phyloP scores from a whole-genome alignment of 139 green algal genomes.

The Tetraselmis chui region DNA sequence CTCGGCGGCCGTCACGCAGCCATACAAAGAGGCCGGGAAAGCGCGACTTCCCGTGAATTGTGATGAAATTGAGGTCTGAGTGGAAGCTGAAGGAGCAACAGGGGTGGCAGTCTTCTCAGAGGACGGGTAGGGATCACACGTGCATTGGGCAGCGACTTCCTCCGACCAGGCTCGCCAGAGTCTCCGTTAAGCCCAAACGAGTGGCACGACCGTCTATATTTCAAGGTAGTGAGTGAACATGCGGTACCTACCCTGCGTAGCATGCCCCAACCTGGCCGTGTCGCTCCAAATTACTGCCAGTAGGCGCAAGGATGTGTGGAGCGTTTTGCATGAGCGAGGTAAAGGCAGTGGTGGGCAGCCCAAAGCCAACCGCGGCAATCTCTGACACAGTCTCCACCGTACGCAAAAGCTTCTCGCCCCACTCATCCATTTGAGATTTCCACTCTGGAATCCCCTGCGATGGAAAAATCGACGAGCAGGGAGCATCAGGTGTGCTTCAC shows the following conservation, averaged over 20 bases:
- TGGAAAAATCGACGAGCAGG: no score
- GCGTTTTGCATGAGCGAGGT: constrained; percentile 60
- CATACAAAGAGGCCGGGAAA: constrained; percentile 71
- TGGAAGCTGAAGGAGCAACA: constrained; percentile 74
- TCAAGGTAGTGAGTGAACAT: no score
- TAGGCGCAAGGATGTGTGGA: constrained; percentile 87
- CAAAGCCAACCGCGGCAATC: constrained; percentile 61
- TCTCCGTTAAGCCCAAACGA: no score
- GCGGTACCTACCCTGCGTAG: constrained; percentile 39
- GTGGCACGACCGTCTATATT: no score
- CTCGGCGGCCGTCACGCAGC: constrained; percentile 61
- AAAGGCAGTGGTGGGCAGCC: constrained; percentile 55
- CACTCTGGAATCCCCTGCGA: constrained; percentile 68
- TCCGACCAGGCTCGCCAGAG: no score
- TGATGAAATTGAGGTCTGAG: constrained; percentile 92
- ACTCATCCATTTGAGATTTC: constrained; percentile 67
- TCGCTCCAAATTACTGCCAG: constrained; percentile 62
- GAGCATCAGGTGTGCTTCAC: no score
- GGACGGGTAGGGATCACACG: no score
- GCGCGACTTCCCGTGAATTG: constrained; percentile 73
- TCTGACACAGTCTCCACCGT: constrained; percentile 42
- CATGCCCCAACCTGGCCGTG: constrained; percentile 54
- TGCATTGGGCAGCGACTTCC: no score
- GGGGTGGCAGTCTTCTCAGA: no score
- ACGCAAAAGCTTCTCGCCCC: constrained; percentile 63